Evolutionary conservation across 345 rosid species (phyloP).

Genomic region (Cochlearia excelsa): DNA sequence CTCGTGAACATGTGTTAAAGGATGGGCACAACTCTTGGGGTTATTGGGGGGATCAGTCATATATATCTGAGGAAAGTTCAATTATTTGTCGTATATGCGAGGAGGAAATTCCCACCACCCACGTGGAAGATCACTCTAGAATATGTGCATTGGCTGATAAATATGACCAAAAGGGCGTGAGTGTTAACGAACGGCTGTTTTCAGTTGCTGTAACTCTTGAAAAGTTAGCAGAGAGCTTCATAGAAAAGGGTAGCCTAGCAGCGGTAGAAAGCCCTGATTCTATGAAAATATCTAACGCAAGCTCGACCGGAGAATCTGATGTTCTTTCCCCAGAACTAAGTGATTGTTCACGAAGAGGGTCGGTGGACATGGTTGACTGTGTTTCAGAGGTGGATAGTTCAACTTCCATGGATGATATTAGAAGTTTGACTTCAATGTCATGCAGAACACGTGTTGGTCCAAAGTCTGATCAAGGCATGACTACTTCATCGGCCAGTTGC

Average conservation of each 20-base stretch:
- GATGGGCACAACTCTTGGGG: conserved; percentile 87
- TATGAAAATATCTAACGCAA: conserved; percentile 71
- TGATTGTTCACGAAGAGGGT: conserved; percentile 83
- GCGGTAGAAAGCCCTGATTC: conserved; percentile 65
- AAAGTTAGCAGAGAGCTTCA: conserved; percentile 53
- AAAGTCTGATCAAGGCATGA: conserved; percentile 89
- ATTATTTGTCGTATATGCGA: conserved; percentile 94
- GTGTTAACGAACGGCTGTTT: conserved; percentile 67
- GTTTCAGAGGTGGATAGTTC: conserved; percentile 75
- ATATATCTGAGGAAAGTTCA: conserved; percentile 55
- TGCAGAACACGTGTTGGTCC: conserved; percentile 87
- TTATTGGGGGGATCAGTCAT: conserved; percentile 75
- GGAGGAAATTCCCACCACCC: conserved; percentile 71
- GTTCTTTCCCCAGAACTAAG: conserved; percentile 77
- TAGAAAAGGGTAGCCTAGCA: conserved; percentile 57
- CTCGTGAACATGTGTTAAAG: conserved; percentile 49
- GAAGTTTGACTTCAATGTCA: conserved; percentile 73
- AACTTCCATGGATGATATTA: conserved; percentile 45
- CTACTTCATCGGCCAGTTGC: conserved; percentile 86
- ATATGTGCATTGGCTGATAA: conserved; percentile 87
- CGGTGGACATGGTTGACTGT: conserved; percentile 88
- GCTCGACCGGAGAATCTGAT: conserved; percentile 75
- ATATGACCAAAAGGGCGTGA: conserved; percentile 66
- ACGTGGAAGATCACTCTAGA: conserved; percentile 81
- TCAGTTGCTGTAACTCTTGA: conserved; percentile 75